These are phyloP conservation scores for Saraca asoca DNA, from an alignment of 331 rosid genomes.

Conservation along the genomic window DNA sequence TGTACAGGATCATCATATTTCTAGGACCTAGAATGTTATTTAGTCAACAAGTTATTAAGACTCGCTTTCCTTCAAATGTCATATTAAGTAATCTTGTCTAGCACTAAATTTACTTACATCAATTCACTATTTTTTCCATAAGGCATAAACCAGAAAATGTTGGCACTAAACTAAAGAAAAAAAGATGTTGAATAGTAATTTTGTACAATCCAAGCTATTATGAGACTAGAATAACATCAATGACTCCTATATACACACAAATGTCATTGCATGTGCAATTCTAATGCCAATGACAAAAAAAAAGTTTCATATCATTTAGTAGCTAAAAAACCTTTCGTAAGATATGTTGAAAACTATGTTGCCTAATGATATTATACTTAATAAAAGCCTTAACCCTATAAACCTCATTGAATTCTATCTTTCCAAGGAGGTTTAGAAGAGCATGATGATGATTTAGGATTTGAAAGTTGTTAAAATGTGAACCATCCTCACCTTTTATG, in stretches of 20 bases:
- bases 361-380: constrained; percentile 23
- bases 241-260: neutral
- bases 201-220: constrained; percentile 15
- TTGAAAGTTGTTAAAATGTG: constrained; percentile 98
- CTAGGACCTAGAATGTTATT: constrained; percentile 69
- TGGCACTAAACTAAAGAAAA: neutral
- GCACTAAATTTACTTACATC: neutral
- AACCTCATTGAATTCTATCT: constrained; percentile 99
- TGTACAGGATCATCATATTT: constrained; percentile 99
- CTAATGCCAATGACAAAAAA: no score
- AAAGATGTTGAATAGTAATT: neutral
- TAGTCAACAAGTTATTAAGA: constrained; percentile 27
- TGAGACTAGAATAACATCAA: constrained; percentile 3
- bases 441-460: constrained; percentile 87
- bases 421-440: constrained; percentile 95
- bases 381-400: constrained; percentile 77
- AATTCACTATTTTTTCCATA: constrained; percentile 39
- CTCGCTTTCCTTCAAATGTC: constrained; percentile 20
- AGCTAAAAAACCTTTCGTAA: constrained; percentile 21
- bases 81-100: constrained; percentile 14
- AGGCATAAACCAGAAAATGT: constrained; percentile 34
- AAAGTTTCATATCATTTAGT: no score
- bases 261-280: no score
- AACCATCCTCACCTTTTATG: constrained; percentile 98
- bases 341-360: constrained; percentile 12